Conservation (phyloP, 2,329 filamentous ascomycete genomes). For the Hymenoscyphus repandus region DNA sequence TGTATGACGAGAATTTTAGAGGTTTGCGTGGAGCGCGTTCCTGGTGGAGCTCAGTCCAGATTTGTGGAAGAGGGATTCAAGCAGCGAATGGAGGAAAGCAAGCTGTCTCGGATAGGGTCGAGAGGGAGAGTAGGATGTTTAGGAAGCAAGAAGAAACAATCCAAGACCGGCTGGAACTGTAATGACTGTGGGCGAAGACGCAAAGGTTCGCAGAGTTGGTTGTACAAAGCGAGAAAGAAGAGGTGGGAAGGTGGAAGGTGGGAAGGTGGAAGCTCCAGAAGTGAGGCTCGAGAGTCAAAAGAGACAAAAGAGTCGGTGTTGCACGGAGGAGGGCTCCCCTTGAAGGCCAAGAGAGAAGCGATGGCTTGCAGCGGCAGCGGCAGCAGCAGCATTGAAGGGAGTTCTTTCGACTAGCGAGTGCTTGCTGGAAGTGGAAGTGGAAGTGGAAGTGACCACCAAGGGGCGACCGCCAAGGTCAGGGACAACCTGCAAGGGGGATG, state of each 20-base stretch:
- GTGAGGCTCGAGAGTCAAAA: slow-evolving; percentile 4
- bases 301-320: background rate
- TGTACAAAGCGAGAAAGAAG: background rate
- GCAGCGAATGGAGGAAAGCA: background rate
- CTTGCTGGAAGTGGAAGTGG: no score
- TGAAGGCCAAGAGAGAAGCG: no score
- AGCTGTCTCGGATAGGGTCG: background rate
- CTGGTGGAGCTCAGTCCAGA: background rate
- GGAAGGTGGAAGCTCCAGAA: background rate
- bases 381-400: no score
- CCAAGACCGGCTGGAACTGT: slow-evolving; percentile 11
- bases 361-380: no score
- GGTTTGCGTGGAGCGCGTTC: background rate
- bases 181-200: slow-evolving; percentile 9
- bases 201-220: background rate
- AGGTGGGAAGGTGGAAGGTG: background rate
- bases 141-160: slow-evolving; percentile 1
- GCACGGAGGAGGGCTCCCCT: no score
- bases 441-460: no score
- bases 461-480: no score
- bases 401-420: no score
- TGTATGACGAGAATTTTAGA: no score
- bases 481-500: no score
- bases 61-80: no score
- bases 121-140: background rate